A percentile compares a stretch with the other conserved stretches of the same genome.
phyloP scores from a whole-genome alignment of 768 basidiomycete species.

The Tulasnella sp. region DNA sequence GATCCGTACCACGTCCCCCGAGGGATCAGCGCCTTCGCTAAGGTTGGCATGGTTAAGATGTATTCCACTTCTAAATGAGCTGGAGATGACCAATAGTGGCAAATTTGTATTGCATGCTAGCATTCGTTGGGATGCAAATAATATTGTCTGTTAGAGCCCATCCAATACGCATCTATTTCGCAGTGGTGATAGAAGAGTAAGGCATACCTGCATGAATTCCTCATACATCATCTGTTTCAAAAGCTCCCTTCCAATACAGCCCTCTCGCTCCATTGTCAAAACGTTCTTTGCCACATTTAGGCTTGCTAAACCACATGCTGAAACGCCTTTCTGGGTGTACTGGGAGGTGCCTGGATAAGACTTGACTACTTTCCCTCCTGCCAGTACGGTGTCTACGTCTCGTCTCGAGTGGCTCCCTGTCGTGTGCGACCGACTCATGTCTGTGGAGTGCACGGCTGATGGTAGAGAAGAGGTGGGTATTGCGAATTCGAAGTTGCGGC shows the following conservation, averaged over 20 bases:
- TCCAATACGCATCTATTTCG: background rate
- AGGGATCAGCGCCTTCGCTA: slow-evolving; percentile 40
- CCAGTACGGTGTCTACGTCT: background rate
- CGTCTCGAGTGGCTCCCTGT: background rate
- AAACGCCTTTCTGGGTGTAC: slow-evolving; percentile 47
- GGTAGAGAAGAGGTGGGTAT: background rate
- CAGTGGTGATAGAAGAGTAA: background rate
- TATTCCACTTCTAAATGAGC: slow-evolving; percentile 58
- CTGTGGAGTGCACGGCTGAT: background rate
- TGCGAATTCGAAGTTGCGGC: background rate
- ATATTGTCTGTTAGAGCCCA: background rate
- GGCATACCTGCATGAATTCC: slow-evolving; percentile 41
- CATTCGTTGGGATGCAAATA: background rate
- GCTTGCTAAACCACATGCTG: slow-evolving; percentile 64
- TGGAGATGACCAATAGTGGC: slow-evolving; percentile 52
- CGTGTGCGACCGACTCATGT: background rate
- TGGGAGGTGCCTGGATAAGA: slow-evolving; percentile 52
- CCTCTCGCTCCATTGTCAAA: slow-evolving; percentile 42
- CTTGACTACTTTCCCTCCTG: slow-evolving; percentile 21
- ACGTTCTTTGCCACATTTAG: slow-evolving; percentile 59
- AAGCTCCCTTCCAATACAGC: slow-evolving; percentile 37
- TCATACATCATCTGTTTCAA: slow-evolving; percentile 40
- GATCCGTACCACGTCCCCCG: slow-evolving; percentile 17
- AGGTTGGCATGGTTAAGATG: slow-evolving; percentile 50
- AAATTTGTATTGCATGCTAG: slow-evolving; percentile 58